phyloP scores from a whole-genome alignment of 331 rosid species.

The Pyrus hybrid region DNA sequence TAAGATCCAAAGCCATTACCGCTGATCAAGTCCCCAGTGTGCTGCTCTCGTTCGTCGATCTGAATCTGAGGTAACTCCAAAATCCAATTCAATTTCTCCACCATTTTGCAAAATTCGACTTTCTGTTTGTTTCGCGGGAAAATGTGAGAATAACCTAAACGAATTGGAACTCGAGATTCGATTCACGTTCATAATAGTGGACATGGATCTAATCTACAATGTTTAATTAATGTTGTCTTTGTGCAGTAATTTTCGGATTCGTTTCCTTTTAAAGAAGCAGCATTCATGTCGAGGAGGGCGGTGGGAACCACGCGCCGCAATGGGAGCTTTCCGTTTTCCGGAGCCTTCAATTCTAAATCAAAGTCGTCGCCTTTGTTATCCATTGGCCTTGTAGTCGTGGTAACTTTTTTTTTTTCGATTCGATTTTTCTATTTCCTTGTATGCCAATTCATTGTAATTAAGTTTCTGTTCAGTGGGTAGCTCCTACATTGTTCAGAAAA shows the following conservation, averaged over 20 bases:
- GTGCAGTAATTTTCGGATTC: not conserved
- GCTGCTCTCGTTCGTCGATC: not conserved
- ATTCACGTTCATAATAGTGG: not conserved
- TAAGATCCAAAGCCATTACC: slow-evolving; percentile 13
- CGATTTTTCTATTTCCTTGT: not conserved
- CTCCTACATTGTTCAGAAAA: not conserved
- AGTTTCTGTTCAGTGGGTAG: not conserved
- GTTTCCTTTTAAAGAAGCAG: not conserved
- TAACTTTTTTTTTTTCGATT: slow-evolving; percentile 13
- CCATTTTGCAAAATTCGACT: not conserved
- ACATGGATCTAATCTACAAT: not conserved
- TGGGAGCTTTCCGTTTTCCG: slow-evolving; percentile 55
- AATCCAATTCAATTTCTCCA: not conserved
- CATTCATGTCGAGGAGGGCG: slow-evolving; percentile 59
- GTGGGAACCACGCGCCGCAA: slow-evolving; percentile 50
- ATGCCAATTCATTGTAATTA: not conserved
- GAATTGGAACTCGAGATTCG: not conserved
- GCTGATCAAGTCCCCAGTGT: not conserved
- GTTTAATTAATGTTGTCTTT: too few species aligned
- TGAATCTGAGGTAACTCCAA: not conserved
- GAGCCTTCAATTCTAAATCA: slow-evolving; percentile 53
- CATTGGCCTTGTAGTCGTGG: slow-evolving; percentile 59
- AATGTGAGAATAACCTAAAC: not conserved
- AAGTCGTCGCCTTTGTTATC: slow-evolving; percentile 56
- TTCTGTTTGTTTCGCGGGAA: not conserved